Evolutionary conservation across 2,329 filamentous ascomycete species (phyloP), one percentile per base, ranked within the genome.

Genomic region (Hymenoscyphus linearis): DNA sequence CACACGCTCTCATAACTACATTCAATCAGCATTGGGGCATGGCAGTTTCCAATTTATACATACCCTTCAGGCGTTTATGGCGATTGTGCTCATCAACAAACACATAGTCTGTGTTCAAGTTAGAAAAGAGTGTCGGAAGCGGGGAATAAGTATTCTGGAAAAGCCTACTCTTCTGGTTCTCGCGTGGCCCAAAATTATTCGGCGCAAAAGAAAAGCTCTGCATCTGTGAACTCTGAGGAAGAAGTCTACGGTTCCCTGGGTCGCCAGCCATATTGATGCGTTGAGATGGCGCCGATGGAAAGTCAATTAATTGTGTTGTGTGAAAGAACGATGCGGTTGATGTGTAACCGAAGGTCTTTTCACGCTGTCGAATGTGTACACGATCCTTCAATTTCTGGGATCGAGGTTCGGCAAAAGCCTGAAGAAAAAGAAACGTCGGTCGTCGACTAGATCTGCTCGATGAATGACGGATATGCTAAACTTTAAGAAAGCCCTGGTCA

Each of bases 51-150:
- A 55, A n/a, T 44, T 13, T 36, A 36, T 52, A 50, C 66, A 68
- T 84, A 95, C 91, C 91, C 82, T 98, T 98, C 65, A 98, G 80
- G 70, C 93, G 86, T 78, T 98, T 98, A 77, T 98, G 95, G 66
- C 95, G 89, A 79, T 98, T 98, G 76, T 98, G 95, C 76, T 98
- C 93, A 76, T 98, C 93, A 61, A 98, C 95, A 73, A 98, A 98
- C 70, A 98, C 95, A 89, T 97, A 98, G 75, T 97, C 93, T 96
- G 72, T 59, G 65, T 59, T 18, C 65, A 67, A 61, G 68, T 78
- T 68, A 78, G 74, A 64, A 57, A 56, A 37, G 34, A 22, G 10
- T 31, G 40, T 35, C 35, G 60, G 60, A 52, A n/a, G 54, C 56
- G 27, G 34, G 52, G 31, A 58, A 27, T 7, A 44, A 37, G 36